Percentiles rank a stretch among this genome's conserved stretches.
Evolutionary conservation across 169 alveolate species (phyloP).

Genomic region (Perkinsus chesapeaki): DNA sequence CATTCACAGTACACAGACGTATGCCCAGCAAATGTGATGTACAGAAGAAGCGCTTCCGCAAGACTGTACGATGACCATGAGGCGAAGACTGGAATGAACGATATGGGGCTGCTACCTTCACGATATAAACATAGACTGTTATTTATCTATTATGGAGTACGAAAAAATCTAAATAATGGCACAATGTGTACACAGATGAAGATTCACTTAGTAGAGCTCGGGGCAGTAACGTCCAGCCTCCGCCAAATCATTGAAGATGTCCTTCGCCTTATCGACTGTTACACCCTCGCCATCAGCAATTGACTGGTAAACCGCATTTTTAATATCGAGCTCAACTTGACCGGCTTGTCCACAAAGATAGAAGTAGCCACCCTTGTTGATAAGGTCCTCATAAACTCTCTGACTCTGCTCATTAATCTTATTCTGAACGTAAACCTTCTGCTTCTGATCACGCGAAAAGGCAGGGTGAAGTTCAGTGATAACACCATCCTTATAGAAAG

Average conservation of each 20-base stretch:
- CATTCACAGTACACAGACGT: neutral
- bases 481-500: conserved; percentile 34
- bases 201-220: neutral
- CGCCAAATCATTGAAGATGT: neutral
- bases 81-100: neutral
- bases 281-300: neutral
- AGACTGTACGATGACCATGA: neutral
- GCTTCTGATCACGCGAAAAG: conserved; percentile 51
- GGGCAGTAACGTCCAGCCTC: neutral
- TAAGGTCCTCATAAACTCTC: conserved; percentile 18
- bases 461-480: conserved; percentile 45
- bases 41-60: neutral
- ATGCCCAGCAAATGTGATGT: neutral
- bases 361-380: conserved; percentile 30
- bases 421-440: conserved; percentile 53
- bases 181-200: neutral
- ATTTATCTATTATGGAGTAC: neutral
- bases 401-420: conserved; percentile 19
- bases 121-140: neutral
- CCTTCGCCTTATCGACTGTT: neutral
- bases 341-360: conserved; percentile 36
- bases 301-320: conserved; percentile 24
- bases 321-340: conserved; percentile 30
- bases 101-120: neutral
- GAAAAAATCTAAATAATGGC: neutral